Evolutionary conservation across 306 rosid genomes (phyloP).

Genomic region (Rosa multiflora): DNA sequence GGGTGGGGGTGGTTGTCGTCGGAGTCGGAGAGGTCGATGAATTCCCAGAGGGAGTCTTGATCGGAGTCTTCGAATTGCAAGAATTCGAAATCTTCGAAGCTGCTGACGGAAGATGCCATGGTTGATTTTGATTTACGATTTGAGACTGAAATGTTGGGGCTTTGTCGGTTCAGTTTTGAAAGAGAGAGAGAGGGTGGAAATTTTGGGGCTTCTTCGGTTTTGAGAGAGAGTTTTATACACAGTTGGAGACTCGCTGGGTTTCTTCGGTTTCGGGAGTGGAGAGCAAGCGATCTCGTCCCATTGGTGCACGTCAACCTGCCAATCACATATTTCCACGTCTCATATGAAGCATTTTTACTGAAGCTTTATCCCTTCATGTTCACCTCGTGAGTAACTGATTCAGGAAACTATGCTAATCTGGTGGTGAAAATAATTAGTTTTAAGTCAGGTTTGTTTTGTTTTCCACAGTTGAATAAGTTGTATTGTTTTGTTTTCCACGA

Average conservation of each 20-base stretch:
- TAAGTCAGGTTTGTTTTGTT: too few relatives aligned
- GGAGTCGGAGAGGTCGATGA: slow-evolving; percentile 35
- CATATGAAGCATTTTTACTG: too few relatives aligned
- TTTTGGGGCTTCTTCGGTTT: too few relatives aligned
- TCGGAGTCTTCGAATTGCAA: slow-evolving; percentile 37
- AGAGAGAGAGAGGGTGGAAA: neutral
- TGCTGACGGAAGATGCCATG: slow-evolving; percentile 7
- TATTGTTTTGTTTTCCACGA: too few relatives aligned
- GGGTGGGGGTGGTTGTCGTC: neutral
- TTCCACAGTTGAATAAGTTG: too few relatives aligned
- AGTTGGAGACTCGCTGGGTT: neutral
- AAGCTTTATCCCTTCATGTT: too few relatives aligned
- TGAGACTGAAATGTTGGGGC: neutral
- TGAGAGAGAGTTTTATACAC: neutral
- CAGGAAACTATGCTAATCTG: too few relatives aligned
- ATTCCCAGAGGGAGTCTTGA: slow-evolving; percentile 52
- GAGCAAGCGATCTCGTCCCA: neutral
- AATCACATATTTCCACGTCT: neutral
- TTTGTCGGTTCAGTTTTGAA: neutral
- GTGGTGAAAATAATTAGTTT: too few relatives aligned
- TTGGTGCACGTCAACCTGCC: neutral
- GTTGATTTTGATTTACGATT: neutral
- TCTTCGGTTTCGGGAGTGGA: neutral
- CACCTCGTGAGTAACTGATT: too few relatives aligned
- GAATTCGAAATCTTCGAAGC: slow-evolving; percentile 43